A percentile compares a stretch with the other conserved stretches of the same genome.
Evolutionary conservation across 164 flowering plant genomes (phyloP).

Genomic region (Berberis thunbergii): DNA sequence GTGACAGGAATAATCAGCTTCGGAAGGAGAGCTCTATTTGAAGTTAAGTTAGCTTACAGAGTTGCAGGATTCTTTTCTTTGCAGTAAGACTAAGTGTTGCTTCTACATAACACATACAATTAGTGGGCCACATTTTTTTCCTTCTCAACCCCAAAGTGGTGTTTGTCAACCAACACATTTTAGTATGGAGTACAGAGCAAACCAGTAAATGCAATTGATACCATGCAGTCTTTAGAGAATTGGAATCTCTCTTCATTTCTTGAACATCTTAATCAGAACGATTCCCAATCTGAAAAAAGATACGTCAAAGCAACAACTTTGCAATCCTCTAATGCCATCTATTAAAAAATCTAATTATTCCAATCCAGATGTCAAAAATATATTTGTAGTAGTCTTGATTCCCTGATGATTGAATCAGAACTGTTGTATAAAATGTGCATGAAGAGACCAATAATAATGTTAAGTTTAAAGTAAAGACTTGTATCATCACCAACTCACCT

Average conservation of each 20-base stretch:
- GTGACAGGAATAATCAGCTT: not conserved
- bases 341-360: not conserved
- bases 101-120: constrained; percentile 3
- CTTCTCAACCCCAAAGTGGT: constrained; percentile 1
- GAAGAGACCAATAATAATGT: too few species aligned
- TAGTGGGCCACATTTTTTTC: constrained; percentile 3
- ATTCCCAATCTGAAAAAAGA: not conserved
- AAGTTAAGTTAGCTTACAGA: not conserved
- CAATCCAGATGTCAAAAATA: too few species aligned
- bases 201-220: not conserved
- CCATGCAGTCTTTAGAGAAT: not conserved
- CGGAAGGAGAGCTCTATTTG: not conserved
- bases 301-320: not conserved
- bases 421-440: too few species aligned
- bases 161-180: too few species aligned
- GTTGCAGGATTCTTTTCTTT: constrained; percentile 7
- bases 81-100: constrained; percentile 1
- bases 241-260: constrained; percentile 10
- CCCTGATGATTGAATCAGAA: too few species aligned
- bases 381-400: too few species aligned
- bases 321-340: not conserved
- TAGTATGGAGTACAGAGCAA: not conserved
- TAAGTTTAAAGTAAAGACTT: too few species aligned
- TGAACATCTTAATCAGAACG: not conserved
- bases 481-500: too few species aligned